These are phyloP conservation scores for Backusella luteola DNA, from an alignment of 192 early-diverging fungal species.

Conservation along the genomic window DNA sequence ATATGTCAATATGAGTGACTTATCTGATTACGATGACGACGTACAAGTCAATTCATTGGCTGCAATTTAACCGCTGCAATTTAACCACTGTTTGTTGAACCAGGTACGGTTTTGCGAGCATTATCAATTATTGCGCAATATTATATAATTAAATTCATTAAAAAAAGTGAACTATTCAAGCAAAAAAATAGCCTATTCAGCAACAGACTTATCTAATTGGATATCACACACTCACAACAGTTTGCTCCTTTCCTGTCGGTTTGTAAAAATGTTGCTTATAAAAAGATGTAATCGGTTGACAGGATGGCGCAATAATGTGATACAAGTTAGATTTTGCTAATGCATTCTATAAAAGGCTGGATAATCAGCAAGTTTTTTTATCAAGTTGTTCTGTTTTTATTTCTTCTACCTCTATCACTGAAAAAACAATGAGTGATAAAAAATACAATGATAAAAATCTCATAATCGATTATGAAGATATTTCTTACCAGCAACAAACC, in stretches of 20 bases:
- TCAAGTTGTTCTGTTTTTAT: background rate
- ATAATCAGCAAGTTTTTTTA: background rate
- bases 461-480: conserved; percentile 33
- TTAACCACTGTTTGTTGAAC: background rate
- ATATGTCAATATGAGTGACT: background rate
- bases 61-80: background rate
- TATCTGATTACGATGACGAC: background rate
- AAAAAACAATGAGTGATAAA: background rate
- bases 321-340: background rate
- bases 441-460: background rate
- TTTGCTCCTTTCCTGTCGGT: background rate
- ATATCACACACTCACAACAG: background rate
- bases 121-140: background rate
- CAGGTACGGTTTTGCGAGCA: background rate
- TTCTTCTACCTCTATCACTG: background rate
- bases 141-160: background rate
- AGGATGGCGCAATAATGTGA: background rate
- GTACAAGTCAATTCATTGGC: background rate
- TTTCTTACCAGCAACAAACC: conserved; percentile 18
- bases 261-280: background rate
- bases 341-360: background rate
- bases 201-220: background rate
- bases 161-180: background rate
- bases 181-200: background rate
- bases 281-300: background rate